These are phyloP conservation scores for Sordariomycetes sp. DNA, from an alignment of 2,329 filamentous ascomycete species.

Conservation along the genomic window DNA sequence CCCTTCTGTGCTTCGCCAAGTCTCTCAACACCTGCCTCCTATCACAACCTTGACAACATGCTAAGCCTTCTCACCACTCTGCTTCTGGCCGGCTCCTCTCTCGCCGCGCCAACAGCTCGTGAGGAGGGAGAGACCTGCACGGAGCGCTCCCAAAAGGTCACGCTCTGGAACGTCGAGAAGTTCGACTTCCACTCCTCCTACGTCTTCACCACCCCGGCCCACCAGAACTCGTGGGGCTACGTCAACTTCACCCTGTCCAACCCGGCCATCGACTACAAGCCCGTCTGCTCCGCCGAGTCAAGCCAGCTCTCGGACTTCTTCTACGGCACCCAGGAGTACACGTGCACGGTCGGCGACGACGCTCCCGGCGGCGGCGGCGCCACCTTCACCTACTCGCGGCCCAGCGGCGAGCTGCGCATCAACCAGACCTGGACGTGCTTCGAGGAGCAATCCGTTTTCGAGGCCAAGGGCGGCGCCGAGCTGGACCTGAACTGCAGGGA, in stretches of 20 bases:
- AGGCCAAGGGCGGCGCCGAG: slow-evolving; percentile 14
- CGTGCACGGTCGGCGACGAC: slow-evolving; percentile 25
- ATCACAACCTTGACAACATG: slow-evolving; percentile 5
- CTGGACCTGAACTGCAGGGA: slow-evolving; percentile 20
- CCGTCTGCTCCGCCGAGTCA: slow-evolving; percentile 30
- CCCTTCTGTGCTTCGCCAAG: background rate
- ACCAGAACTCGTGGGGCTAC: slow-evolving; percentile 38
- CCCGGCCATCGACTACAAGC: slow-evolving; percentile 26
- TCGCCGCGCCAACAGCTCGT: slow-evolving; percentile 11
- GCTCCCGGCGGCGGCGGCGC: slow-evolving; percentile 10
- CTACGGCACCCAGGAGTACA: slow-evolving; percentile 35
- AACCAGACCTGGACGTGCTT: slow-evolving; percentile 41
- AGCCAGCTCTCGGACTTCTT: slow-evolving; percentile 37
- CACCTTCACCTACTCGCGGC: slow-evolving; percentile 33
- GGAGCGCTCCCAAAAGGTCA: slow-evolving; percentile 5
- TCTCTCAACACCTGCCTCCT: background rate
- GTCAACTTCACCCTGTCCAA: slow-evolving; percentile 41
- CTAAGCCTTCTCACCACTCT: slow-evolving; percentile 10
- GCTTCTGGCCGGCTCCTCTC: slow-evolving; percentile 13
- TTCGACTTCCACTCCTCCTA: slow-evolving; percentile 41
- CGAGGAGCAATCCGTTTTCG: slow-evolving; percentile 24
- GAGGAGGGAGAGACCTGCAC: slow-evolving; percentile 2
- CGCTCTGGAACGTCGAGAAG: slow-evolving; percentile 28
- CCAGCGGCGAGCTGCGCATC: slow-evolving; percentile 24
- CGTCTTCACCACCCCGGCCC: slow-evolving; percentile 39